Percentiles rank a stretch among this genome's conserved stretches.
Evolutionary conservation across 257 asterid genomes (phyloP).

Genomic region (Parsonsia alboflavescens): DNA sequence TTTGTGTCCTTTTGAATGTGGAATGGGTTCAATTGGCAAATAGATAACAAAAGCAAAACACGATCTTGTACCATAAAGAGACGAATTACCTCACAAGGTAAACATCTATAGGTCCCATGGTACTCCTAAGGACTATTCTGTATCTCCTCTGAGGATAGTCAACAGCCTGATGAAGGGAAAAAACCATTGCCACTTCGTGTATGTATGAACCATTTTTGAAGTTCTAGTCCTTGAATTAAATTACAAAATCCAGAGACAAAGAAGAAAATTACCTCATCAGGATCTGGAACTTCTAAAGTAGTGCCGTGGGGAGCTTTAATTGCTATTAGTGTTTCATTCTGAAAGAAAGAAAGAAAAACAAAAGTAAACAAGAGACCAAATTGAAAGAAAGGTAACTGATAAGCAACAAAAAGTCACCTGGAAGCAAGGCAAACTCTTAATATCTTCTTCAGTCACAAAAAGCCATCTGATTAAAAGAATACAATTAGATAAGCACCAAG

Average conservation of each 20-base stretch:
- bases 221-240: constrained; percentile 2
- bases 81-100: constrained; percentile 76
- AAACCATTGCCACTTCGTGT: background rate
- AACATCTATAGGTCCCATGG: constrained; percentile 86
- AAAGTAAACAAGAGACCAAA: background rate
- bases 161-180: constrained; percentile 51
- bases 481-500: constrained; percentile 10
- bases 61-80: background rate
- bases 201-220: background rate
- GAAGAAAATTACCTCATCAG: constrained; percentile 65
- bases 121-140: constrained; percentile 75
- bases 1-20: background rate
- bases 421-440: constrained; percentile 73
- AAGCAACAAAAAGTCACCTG: constrained; percentile 43
- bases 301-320: constrained; percentile 97
- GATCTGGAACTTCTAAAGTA: constrained; percentile 92
- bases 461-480: constrained; percentile 58
- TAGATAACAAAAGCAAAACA: background rate
- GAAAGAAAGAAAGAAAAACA: constrained; percentile 1
- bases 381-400: constrained; percentile 3
- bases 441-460: constrained; percentile 85
- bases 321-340: constrained; percentile 92
- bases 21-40: background rate
- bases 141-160: constrained; percentile 92
- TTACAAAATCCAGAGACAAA: background rate